A percentile compares a stretch with the other conserved stretches of the same genome.
These are phyloP conservation scores for Ilyonectria sp. DNA, from an alignment of 2,329 filamentous ascomycete genomes.

Conservation along the genomic window DNA sequence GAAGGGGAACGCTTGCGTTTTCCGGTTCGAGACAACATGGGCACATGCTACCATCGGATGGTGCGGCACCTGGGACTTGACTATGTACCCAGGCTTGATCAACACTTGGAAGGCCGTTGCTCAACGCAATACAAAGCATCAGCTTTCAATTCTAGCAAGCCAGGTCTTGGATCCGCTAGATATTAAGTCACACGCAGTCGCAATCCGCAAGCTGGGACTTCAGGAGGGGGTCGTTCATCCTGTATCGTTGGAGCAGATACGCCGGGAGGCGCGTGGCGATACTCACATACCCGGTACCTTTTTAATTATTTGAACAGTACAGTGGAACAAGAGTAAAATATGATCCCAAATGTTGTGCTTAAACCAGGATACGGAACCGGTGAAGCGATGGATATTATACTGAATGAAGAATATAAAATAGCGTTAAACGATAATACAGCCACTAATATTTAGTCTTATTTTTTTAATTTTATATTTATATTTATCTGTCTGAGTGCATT, in stretches of 20 bases:
- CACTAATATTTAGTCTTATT: too few relatives aligned
- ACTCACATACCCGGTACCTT: too few relatives aligned
- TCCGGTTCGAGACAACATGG: background rate
- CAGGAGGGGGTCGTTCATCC: conserved; percentile 13
- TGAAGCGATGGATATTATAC: too few relatives aligned
- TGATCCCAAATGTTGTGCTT: too few relatives aligned
- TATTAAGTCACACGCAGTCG: conserved; percentile 15
- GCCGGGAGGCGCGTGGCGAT: too few relatives aligned
- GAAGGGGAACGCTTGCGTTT: background rate
- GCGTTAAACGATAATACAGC: too few relatives aligned
- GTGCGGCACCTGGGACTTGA: background rate
- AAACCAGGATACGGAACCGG: too few relatives aligned
- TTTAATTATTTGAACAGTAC: too few relatives aligned
- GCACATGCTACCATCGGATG: conserved; percentile 1
- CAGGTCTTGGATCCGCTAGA: background rate
- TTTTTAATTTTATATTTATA: too few relatives aligned
- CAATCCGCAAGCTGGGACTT: conserved; percentile 8
- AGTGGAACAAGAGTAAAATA: too few relatives aligned
- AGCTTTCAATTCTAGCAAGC: background rate
- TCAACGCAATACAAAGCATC: background rate
- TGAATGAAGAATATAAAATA: too few relatives aligned
- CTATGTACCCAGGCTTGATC: background rate
- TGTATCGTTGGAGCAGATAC: conserved; percentile 13
- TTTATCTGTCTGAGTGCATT: too few relatives aligned
- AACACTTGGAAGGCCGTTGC: conserved; percentile 4